phyloP scores from a whole-genome alignment of 1,284 basidiomycete species.

The Abortiporus biennis region DNA sequence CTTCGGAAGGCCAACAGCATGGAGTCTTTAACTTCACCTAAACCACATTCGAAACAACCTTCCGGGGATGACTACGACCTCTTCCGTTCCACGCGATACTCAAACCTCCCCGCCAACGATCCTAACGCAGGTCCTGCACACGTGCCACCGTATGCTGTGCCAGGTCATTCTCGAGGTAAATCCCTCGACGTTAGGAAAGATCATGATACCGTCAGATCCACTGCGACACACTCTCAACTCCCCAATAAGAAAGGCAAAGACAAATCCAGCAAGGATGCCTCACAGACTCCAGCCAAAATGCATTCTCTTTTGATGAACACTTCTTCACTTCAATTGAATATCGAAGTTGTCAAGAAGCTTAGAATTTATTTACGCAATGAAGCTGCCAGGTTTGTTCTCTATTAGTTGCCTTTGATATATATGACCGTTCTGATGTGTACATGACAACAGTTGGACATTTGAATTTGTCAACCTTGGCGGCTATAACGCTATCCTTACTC shows the following conservation, averaged over 20 bases:
- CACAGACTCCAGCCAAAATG: too few relatives aligned
- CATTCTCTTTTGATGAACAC: conserved; percentile 58
- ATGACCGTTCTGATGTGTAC: conserved; percentile 1
- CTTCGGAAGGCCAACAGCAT: conserved; percentile 66
- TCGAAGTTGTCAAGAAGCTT: conserved; percentile 74
- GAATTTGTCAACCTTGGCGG: conserved; percentile 84
- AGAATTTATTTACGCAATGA: conserved; percentile 82
- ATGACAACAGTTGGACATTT: conserved; percentile 73
- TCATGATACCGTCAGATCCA: conserved; percentile 24
- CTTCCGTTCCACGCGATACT: conserved; percentile 8
- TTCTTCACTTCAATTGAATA: conserved; percentile 63
- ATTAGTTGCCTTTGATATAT: not conserved
- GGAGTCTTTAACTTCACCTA: conserved; percentile 53
- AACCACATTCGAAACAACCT: conserved; percentile 26
- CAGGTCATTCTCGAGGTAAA: conserved; percentile 16
- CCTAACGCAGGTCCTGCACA: conserved; percentile 5
- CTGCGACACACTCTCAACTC: conserved; percentile 8
- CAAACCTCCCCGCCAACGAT: too few relatives aligned
- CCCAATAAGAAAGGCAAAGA: conserved; percentile 37
- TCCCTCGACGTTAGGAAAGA: conserved; percentile 18
- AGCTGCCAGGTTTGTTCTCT: conserved; percentile 56
- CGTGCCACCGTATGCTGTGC: not conserved
- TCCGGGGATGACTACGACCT: conserved; percentile 26
- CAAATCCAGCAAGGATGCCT: conserved; percentile 31
- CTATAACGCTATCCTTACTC: conserved; percentile 76